These are phyloP conservation scores for Puccinia hordei DNA, from an alignment of 1,284 basidiomycete species.

Conservation along the genomic window DNA sequence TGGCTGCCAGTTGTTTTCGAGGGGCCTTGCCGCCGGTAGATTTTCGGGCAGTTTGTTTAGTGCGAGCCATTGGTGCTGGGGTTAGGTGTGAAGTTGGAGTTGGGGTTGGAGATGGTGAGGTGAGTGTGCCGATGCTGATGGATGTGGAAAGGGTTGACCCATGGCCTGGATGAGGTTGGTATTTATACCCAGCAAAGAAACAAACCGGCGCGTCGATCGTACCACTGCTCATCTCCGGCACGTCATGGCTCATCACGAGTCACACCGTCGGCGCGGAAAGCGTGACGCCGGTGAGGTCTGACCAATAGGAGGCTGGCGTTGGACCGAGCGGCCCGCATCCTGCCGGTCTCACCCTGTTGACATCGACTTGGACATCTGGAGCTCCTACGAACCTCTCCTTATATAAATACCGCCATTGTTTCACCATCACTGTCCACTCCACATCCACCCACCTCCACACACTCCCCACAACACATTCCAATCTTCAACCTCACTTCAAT, in stretches of 20 bases:
- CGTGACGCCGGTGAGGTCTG: not conserved
- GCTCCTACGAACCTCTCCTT: too few relatives aligned
- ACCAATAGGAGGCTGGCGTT: conserved; percentile 1
- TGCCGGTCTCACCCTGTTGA: too few relatives aligned
- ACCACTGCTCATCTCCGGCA: too few relatives aligned
- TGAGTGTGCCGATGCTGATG: too few relatives aligned
- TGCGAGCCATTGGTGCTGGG: conserved; percentile 35
- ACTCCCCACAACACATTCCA: not conserved
- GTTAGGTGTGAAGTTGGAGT: not conserved
- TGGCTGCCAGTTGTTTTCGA: conserved; percentile 65
- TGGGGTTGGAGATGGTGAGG: not conserved
- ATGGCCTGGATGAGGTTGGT: not conserved
- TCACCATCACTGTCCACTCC: too few relatives aligned
- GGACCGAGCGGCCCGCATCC: not conserved
- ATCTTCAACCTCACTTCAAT: not conserved
- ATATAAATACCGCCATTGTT: too few relatives aligned
- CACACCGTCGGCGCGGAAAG: not conserved
- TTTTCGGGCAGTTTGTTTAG: conserved; percentile 69
- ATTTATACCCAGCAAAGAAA: not conserved
- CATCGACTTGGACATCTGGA: too few relatives aligned
- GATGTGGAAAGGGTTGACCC: not conserved
- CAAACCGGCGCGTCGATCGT: not conserved
- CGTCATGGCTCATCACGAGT: too few relatives aligned
- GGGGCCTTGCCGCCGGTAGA: conserved; percentile 70
- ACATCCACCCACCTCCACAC: not conserved